Conservation (phyloP, 1,139 yeast genomes). For the Pichia kudriavzevii region DNA sequence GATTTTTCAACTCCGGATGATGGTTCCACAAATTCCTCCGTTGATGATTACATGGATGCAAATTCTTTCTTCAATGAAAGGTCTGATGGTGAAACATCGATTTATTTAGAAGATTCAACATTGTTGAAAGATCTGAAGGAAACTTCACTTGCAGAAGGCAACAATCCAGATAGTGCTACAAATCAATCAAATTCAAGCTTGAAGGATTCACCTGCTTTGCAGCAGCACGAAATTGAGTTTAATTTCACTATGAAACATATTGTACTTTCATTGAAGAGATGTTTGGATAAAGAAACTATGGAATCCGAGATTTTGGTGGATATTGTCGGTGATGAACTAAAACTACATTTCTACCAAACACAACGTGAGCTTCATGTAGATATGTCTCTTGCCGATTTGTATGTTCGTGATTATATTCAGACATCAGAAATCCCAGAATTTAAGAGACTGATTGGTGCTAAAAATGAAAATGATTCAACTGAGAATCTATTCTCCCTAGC, state of each 20-base stretch:
- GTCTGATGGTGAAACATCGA: no score
- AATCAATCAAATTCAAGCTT: no score
- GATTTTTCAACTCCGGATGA: no score
- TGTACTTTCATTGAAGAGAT: slow-evolving; percentile 57
- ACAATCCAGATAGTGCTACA: no score
- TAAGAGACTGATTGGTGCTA: slow-evolving; percentile 65
- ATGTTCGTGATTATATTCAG: slow-evolving; percentile 70
- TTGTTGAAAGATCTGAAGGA: no score
- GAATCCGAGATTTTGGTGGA: slow-evolving; percentile 66
- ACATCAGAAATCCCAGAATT: slow-evolving; percentile 54
- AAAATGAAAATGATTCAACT: slow-evolving; percentile 31
- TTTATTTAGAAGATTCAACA: no score
- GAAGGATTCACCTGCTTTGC: slow-evolving; percentile 5
- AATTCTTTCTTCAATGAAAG: no score
- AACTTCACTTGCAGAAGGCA: no score
- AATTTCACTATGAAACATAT: slow-evolving; percentile 60
- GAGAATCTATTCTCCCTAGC: slow-evolving; percentile 54
- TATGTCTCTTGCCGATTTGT: slow-evolving; percentile 55
- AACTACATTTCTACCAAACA: slow-evolving; percentile 54
- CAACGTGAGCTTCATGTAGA: slow-evolving; percentile 59
- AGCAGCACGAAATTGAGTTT: slow-evolving; percentile 65
- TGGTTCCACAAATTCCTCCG: no score
- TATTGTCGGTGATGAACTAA: slow-evolving; percentile 59
- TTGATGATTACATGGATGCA: no score
- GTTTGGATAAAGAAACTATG: slow-evolving; percentile 54